Conservation (phyloP, 768 basidiomycete genomes). For the Boletus sp. region DNA sequence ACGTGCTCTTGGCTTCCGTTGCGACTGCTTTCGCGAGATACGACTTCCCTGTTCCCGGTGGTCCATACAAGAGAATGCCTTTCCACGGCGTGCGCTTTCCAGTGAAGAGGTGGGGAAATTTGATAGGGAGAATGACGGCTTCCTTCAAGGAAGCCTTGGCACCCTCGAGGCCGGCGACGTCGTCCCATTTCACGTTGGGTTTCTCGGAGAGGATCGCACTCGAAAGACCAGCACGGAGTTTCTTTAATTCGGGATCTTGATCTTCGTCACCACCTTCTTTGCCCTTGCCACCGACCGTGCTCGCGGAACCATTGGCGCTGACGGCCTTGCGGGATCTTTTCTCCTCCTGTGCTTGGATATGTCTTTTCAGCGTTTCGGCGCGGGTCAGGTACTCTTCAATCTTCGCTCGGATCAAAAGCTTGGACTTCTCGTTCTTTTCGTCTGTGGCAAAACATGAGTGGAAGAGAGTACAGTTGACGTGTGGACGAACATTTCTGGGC, state of each 20-base stretch:
- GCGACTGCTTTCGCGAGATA: constrained; percentile 98
- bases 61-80: constrained; percentile 94
- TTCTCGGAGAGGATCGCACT: constrained; percentile 89
- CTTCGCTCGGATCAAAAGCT: constrained; percentile 79
- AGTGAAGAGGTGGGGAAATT: constrained; percentile 97
- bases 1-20: constrained; percentile 98
- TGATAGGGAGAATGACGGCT: constrained; percentile 99
- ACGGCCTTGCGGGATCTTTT: constrained; percentile 47
- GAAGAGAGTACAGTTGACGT: too few species aligned
- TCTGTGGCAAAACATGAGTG: constrained; percentile 30
- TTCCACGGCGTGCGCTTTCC: constrained; percentile 98
- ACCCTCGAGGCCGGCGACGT: constrained; percentile 92
- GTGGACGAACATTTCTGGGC: constrained; percentile 74
- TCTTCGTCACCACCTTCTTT: constrained; percentile 59
- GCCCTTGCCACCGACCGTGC: constrained; percentile 42
- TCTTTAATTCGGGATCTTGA: constrained; percentile 91
- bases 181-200: constrained; percentile 97
- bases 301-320: constrained; percentile 46
- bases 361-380: constrained; percentile 88
- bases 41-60: constrained; percentile 96
- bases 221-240: constrained; percentile 86
- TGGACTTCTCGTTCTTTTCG: constrained; percentile 94
- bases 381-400: constrained; percentile 88
- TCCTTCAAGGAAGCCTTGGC: constrained; percentile 97
- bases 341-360: constrained; percentile 63